Conservation (phyloP, 2,329 filamentous ascomycete species). For the Exserohilum rostratum region DNA sequence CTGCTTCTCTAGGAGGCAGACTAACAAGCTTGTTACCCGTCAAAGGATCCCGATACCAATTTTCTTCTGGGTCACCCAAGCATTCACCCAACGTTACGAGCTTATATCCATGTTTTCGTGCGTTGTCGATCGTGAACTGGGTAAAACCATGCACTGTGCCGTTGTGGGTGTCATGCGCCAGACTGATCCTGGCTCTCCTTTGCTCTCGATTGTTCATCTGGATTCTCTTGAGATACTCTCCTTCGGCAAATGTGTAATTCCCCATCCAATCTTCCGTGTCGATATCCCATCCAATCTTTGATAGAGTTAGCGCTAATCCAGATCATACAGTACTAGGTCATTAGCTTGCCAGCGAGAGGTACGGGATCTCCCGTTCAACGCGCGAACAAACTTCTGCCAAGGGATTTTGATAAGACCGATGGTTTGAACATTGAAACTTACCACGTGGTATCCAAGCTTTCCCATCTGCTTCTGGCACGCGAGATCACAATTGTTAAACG, state of each 20-base stretch:
- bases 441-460: conserved; percentile 57
- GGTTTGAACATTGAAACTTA: too few species aligned
- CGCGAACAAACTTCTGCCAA: too few species aligned
- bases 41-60: conserved; percentile 56
- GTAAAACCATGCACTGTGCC: conserved; percentile 4
- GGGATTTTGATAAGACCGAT: too few species aligned
- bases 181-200: neutral
- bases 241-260: conserved; percentile 2
- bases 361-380: too few species aligned
- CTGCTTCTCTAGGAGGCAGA: neutral
- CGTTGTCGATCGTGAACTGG: conserved; percentile 8
- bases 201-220: neutral
- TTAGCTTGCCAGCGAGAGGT: too few species aligned
- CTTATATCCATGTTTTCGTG: conserved; percentile 1
- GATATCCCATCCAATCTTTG: conserved; percentile 3
- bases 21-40: conserved; percentile 3
- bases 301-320: conserved; percentile 11
- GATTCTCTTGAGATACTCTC: neutral
- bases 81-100: conserved; percentile 65
- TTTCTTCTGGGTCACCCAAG: conserved; percentile 57
- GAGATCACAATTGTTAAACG: conserved; percentile 50
- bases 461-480: conserved; percentile 47
- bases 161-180: conserved; percentile 6
- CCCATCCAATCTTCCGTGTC: conserved; percentile 2
- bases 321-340: too few species aligned